phyloP scores from a whole-genome alignment of 2,329 filamentous ascomycete genomes.

The Tricladium varicosporioides region DNA sequence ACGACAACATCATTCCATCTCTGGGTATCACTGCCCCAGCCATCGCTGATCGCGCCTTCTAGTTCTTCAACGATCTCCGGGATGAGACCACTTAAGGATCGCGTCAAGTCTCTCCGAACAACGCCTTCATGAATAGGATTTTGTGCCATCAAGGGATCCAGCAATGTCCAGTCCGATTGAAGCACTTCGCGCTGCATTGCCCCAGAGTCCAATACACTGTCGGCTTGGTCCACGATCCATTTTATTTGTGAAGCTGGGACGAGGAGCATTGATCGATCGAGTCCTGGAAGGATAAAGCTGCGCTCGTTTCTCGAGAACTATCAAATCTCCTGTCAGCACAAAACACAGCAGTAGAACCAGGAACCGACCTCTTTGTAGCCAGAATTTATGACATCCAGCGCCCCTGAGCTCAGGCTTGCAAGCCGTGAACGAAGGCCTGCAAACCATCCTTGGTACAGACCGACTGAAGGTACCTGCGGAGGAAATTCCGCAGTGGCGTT shows the following conservation, averaged over 20 bases:
- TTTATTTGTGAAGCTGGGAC: slow-evolving; percentile 38
- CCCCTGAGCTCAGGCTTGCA: slow-evolving; percentile 4
- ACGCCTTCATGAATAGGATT: slow-evolving; percentile 36
- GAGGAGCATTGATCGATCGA: slow-evolving; percentile 39
- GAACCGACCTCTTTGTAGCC: slow-evolving; percentile 15
- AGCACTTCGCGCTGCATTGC: slow-evolving; percentile 39
- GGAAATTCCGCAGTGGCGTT: slow-evolving; percentile 2
- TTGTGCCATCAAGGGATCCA: slow-evolving; percentile 32
- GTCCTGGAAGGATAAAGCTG: slow-evolving; percentile 39
- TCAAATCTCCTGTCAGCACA: not conserved
- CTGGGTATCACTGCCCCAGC: slow-evolving; percentile 32
- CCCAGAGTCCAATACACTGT: slow-evolving; percentile 33
- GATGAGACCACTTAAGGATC: slow-evolving; percentile 26
- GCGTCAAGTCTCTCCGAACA: slow-evolving; percentile 34
- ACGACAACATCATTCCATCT: slow-evolving; percentile 34
- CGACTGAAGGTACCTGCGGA: slow-evolving; percentile 11
- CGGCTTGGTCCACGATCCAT: slow-evolving; percentile 41
- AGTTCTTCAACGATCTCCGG: slow-evolving; percentile 24
- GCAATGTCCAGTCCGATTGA: slow-evolving; percentile 38
- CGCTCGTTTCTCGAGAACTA: slow-evolving; percentile 42
- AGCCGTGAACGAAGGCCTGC: slow-evolving; percentile 14
- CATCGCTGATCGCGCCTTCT: slow-evolving; percentile 12
- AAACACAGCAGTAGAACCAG: not conserved
- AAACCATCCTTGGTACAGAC: slow-evolving; percentile 10
- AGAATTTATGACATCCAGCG: slow-evolving; percentile 13